These are phyloP conservation scores for Pythium insidiosum DNA, from an alignment of 352 stramenopile species.

Conservation along the genomic window DNA sequence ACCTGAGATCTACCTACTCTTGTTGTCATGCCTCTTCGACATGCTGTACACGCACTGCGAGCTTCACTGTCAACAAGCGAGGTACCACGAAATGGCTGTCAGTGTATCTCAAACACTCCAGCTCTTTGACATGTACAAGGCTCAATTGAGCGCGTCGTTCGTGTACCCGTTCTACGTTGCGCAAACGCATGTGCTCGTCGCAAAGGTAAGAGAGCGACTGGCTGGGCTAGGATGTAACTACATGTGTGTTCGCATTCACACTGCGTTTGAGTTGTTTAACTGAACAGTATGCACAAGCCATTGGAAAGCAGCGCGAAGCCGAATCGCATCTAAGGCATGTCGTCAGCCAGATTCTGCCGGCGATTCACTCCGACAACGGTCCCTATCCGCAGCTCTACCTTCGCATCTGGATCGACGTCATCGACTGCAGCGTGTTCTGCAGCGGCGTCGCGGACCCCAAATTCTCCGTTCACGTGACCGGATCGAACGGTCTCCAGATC, in stretches of 20 bases:
- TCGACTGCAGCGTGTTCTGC: constrained; percentile 48
- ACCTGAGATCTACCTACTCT: constrained; percentile 30
- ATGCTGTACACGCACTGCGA: constrained; percentile 58
- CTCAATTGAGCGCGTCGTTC: constrained; percentile 28
- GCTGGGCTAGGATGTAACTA: too few species aligned
- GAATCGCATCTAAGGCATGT: constrained; percentile 48
- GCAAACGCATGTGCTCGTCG: constrained; percentile 48
- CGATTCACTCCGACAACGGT: constrained; percentile 9
- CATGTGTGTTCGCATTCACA: neutral
- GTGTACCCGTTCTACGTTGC: constrained; percentile 46
- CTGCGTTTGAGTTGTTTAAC: neutral
- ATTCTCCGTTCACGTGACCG: constrained; percentile 4
- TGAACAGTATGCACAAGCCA: constrained; percentile 44
- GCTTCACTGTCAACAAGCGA: constrained; percentile 44
- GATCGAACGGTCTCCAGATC: constrained; percentile 8
- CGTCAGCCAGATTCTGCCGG: constrained; percentile 37
- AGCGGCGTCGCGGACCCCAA: constrained; percentile 17
- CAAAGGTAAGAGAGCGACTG: constrained; percentile 54
- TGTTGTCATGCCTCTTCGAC: constrained; percentile 56
- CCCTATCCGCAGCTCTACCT: constrained; percentile 48
- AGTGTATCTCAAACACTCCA: constrained; percentile 48
- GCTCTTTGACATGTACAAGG: constrained; percentile 44
- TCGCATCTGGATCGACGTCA: constrained; percentile 39
- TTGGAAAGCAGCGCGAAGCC: constrained; percentile 40
- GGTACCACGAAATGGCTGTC: constrained; percentile 56